Evolutionary conservation across 108 stramenopile genomes (phyloP).

Genomic region (Cyclotella sp.): DNA sequence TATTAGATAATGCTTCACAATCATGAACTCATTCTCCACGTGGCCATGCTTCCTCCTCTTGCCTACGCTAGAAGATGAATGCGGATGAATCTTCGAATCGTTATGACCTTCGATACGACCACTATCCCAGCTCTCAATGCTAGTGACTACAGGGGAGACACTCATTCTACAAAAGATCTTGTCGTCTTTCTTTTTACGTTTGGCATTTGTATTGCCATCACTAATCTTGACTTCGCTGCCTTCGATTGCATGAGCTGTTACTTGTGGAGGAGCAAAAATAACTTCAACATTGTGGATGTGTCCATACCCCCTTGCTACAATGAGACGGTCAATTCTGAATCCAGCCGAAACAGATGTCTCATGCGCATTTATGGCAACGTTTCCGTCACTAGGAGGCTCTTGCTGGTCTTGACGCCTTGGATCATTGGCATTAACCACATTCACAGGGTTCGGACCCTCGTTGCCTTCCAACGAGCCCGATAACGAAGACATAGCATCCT

Average conservation of each 20-base stretch:
- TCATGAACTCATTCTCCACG: conserved; percentile 12
- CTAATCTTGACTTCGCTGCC: conserved; percentile 40
- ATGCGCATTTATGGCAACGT: neutral
- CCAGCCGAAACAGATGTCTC: conserved; percentile 7
- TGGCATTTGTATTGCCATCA: conserved; percentile 19
- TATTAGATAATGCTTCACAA: conserved; percentile 68
- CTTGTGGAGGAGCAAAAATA: conserved; percentile 29
- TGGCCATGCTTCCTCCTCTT: conserved; percentile 44
- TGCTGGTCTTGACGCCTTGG: neutral
- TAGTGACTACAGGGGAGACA: conserved; percentile 55
- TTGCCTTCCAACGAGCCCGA: conserved; percentile 47
- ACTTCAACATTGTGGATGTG: conserved; percentile 49
- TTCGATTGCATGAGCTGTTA: conserved; percentile 21
- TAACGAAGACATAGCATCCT: conserved; percentile 38
- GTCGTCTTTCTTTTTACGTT: conserved; percentile 52
- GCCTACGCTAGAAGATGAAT: conserved; percentile 17
- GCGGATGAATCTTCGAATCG: neutral
- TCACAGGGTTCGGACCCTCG: conserved; percentile 32
- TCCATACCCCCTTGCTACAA: conserved; percentile 66
- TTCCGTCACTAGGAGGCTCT: conserved; percentile 12
- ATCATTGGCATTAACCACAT: conserved; percentile 2
- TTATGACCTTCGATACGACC: neutral
- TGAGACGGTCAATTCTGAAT: conserved; percentile 56
- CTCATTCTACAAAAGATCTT: conserved; percentile 53
- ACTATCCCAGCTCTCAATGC: neutral